Conservation (phyloP, 2,329 filamentous ascomycete species). For the Dactylellina leptospora region DNA sequence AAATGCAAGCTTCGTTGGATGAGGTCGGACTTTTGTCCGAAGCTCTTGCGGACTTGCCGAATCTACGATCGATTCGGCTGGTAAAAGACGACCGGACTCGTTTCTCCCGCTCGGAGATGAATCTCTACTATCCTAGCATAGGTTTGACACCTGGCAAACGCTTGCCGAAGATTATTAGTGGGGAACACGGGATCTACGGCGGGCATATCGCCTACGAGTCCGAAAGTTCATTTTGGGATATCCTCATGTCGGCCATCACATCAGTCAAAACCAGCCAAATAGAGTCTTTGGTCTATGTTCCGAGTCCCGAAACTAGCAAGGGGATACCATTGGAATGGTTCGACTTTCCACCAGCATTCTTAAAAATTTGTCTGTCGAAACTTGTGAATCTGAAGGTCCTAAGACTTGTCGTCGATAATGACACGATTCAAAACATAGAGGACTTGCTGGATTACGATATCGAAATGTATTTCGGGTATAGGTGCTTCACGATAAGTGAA, state of each 20-base stretch:
- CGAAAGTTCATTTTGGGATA: background rate
- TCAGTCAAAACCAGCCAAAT: too few relatives aligned
- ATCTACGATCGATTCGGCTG: background rate
- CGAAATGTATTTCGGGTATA: too few relatives aligned
- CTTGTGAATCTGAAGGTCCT: background rate
- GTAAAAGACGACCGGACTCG: background rate
- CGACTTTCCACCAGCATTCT: background rate
- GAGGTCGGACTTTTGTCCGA: background rate
- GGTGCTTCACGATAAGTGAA: background rate
- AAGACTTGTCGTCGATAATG: background rate
- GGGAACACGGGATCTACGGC: background rate
- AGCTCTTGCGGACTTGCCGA: constrained; percentile 9
- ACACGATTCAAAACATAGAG: background rate
- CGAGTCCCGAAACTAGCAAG: background rate
- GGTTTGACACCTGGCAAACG: background rate
- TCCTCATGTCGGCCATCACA: background rate
- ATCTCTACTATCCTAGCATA: background rate
- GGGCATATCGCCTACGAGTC: background rate
- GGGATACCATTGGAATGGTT: constrained; percentile 1
- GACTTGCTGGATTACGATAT: background rate
- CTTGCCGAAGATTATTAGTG: background rate
- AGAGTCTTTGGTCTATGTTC: background rate
- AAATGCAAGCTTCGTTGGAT: background rate
- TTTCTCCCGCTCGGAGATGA: constrained; percentile 8
- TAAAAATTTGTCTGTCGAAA: background rate